These are phyloP conservation scores for Amanita pallidorosea DNA, from an alignment of 768 basidiomycete species.

Conservation along the genomic window DNA sequence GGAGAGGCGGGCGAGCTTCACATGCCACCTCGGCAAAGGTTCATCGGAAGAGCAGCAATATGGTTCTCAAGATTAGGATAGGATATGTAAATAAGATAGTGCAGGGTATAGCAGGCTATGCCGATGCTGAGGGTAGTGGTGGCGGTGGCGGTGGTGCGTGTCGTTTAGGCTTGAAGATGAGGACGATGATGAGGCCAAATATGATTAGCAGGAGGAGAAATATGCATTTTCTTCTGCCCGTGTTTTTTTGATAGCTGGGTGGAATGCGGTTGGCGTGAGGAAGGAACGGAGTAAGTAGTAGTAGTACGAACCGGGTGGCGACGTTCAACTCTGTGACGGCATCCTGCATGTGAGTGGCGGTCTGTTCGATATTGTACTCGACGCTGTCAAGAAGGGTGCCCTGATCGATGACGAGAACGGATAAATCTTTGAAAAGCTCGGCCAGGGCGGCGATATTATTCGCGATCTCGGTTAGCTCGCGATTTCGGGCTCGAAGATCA, in stretches of 20 bases:
- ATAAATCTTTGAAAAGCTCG: conserved; percentile 94
- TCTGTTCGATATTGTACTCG: conserved; percentile 96
- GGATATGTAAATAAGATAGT: neutral
- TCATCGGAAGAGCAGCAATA: conserved; percentile 9
- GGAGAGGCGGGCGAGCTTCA: conserved; percentile 27
- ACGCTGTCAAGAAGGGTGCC: conserved; percentile 94
- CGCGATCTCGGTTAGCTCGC: conserved; percentile 83
- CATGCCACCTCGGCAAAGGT: conserved; percentile 23
- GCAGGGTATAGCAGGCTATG: neutral
- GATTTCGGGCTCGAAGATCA: conserved; percentile 35
- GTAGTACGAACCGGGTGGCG: conserved; percentile 54
- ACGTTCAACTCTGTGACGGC: conserved; percentile 77
- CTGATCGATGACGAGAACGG: conserved; percentile 91
- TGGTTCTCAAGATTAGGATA: neutral
- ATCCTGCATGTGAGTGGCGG: conserved; percentile 68
- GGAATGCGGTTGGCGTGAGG: conserved; percentile 4
- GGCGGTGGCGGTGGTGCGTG: conserved; percentile 24
- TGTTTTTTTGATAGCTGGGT: conserved; percentile 89
- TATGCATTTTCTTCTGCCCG: conserved; percentile 88
- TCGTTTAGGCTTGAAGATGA: conserved; percentile 87
- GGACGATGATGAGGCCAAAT: conserved; percentile 73
- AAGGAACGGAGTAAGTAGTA: conserved; percentile 7
- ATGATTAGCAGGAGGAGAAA: conserved; percentile 87
- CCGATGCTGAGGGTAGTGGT: conserved; percentile 12
- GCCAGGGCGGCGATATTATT: conserved; percentile 85